Conservation (phyloP, 305 asterid genomes). For the Stenogyne calaminthoides region DNA sequence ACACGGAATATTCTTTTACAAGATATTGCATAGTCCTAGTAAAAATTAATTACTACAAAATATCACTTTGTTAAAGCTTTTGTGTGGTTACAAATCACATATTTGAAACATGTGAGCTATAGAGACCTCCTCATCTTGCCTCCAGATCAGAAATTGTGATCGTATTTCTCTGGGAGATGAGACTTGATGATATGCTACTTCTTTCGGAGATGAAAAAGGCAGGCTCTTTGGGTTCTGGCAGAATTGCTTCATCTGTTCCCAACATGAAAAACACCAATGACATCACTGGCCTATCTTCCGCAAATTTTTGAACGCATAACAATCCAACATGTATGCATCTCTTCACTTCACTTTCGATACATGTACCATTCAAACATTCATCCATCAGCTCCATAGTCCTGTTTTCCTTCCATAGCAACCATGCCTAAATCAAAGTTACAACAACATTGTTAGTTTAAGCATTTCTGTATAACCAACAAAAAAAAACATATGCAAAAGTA, state of each 20-base stretch:
- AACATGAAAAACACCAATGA: conserved; percentile 42
- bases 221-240: conserved; percentile 44
- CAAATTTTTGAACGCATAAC: conserved; percentile 33
- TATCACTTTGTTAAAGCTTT: too few species aligned
- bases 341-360: conserved; percentile 30
- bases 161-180: background rate
- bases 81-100: too few species aligned
- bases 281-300: conserved; percentile 37
- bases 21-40: too few species aligned
- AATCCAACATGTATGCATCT: conserved; percentile 43
- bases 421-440: background rate
- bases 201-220: background rate
- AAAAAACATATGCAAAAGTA: background rate
- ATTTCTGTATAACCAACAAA: background rate
- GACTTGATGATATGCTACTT: background rate
- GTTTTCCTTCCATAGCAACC: conserved; percentile 36
- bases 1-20: too few species aligned
- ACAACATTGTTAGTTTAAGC: background rate
- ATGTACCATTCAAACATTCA: conserved; percentile 8
- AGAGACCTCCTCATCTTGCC: conserved; percentile 23
- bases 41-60: too few species aligned
- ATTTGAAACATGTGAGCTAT: too few species aligned
- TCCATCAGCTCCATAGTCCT: conserved; percentile 34
- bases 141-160: conserved; percentile 29
- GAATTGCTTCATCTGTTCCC: conserved; percentile 30